Evolutionary conservation across 2,329 filamentous ascomycete species (phyloP).

Genomic region (Aureobasidium vineae): DNA sequence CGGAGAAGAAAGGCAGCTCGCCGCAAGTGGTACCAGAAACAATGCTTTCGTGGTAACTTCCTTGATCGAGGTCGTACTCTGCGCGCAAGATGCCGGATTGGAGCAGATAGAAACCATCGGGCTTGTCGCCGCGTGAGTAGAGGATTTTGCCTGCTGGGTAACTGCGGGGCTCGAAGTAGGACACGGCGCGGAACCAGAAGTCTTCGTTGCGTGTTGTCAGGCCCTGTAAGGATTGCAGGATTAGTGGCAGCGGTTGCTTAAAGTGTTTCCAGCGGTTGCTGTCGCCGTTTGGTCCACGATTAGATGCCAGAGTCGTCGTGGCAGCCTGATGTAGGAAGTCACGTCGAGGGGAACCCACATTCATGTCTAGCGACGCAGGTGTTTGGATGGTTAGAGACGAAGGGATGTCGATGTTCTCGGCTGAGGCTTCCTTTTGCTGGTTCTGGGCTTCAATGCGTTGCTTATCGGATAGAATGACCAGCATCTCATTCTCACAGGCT

Average conservation of each 20-base stretch:
- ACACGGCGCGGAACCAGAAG: conserved; percentile 82
- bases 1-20: conserved; percentile 92
- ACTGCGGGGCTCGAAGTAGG: conserved; percentile 71
- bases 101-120: conserved; percentile 84
- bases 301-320: conserved; percentile 60
- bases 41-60: conserved; percentile 84
- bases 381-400: conserved; percentile 16
- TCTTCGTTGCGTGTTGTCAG: conserved; percentile 84
- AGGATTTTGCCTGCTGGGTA: conserved; percentile 69
- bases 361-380: conserved; percentile 31
- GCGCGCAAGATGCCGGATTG: conserved; percentile 85
- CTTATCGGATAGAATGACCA: conserved; percentile 53
- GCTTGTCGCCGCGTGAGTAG: conserved; percentile 70
- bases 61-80: conserved; percentile 89
- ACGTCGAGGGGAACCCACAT: conserved; percentile 72
- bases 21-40: conserved; percentile 93
- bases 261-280: conserved; percentile 72
- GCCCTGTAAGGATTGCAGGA: conserved; percentile 93
- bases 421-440: conserved; percentile 48
- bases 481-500: conserved; percentile 88
- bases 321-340: conserved; percentile 77
- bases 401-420: conserved; percentile 38
- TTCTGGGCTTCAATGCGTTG: conserved; percentile 28
- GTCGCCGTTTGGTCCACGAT: neutral
- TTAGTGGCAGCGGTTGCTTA: conserved; percentile 83